Conservation (phyloP, 257 asterid species). For the Thymus quinquecostatus region DNA sequence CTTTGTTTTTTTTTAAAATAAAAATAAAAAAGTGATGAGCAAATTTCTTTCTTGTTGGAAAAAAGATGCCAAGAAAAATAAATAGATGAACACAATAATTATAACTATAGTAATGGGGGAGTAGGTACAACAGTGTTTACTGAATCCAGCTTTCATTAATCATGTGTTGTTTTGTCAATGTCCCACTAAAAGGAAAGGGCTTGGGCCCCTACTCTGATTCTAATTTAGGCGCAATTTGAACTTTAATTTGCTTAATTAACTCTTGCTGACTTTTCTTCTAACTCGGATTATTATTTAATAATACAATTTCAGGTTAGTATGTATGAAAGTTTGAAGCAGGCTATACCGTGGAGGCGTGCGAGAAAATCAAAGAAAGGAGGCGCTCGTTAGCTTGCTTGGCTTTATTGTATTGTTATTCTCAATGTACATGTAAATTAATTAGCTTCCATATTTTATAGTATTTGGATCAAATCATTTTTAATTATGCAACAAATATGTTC, state of each 20-base stretch:
- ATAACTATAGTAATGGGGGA: slow-evolving; percentile 25
- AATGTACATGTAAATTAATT: slow-evolving; percentile 6
- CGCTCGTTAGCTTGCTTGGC: not conserved
- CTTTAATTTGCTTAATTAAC: not conserved
- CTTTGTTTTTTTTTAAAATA: no score
- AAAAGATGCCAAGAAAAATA: slow-evolving; percentile 21
- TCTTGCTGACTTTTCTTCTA: not conserved
- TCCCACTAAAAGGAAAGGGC: not conserved
- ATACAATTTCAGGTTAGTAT: slow-evolving; percentile 27
- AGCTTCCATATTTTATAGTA: not conserved
- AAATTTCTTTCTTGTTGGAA: not conserved
- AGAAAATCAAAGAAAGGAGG: slow-evolving; percentile 31
- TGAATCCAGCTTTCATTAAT: slow-evolving; percentile 23
- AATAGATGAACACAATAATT: slow-evolving; percentile 7
- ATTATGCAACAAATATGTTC: not conserved
- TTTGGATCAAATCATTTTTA: not conserved
- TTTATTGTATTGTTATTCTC: not conserved
- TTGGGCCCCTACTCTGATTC: slow-evolving; percentile 15
- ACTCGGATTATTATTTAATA: not conserved
- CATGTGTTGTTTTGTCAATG: slow-evolving; percentile 36
- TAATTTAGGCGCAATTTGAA: not conserved
- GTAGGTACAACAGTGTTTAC: slow-evolving; percentile 22
- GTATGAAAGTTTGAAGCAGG: slow-evolving; percentile 37
- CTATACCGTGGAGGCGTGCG: slow-evolving; percentile 36
- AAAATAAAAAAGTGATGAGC: no score